These are phyloP conservation scores for Populus hybrid DNA, from an alignment of 441 rosid species.

Conservation along the genomic window DNA sequence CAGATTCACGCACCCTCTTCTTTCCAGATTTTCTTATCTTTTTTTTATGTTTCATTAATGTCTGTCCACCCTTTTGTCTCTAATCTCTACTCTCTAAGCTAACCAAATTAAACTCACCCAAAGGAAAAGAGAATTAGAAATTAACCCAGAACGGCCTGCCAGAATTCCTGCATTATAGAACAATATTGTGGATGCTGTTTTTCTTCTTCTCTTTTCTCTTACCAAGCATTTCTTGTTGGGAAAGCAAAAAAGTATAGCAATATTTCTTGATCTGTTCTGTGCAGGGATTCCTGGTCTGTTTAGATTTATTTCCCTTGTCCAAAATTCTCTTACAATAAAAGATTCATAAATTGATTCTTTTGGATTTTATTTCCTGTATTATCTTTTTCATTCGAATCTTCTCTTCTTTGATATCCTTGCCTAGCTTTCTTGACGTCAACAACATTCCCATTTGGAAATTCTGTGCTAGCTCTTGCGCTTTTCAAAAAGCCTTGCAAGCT, in stretches of 20 bases:
- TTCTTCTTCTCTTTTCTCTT: neutral
- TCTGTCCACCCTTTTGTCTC: neutral
- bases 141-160: constrained; percentile 6
- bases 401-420: neutral
- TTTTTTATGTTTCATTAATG: constrained; percentile 5
- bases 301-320: constrained; percentile 5
- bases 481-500: neutral
- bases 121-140: neutral
- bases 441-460: neutral
- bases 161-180: constrained; percentile 21
- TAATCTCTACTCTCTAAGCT: neutral
- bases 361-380: neutral
- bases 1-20: neutral
- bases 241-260: neutral
- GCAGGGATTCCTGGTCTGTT: constrained; percentile 29
- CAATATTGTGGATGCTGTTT: neutral
- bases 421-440: neutral
- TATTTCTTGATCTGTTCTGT: constrained; percentile 6
- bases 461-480: neutral
- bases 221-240: neutral
- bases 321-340: neutral
- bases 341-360: neutral
- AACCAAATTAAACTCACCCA: neutral
- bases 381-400: neutral
- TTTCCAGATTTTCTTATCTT: neutral